phyloP scores from a whole-genome alignment of 1,139 yeast species.

The Sporopachydermia cereana region DNA sequence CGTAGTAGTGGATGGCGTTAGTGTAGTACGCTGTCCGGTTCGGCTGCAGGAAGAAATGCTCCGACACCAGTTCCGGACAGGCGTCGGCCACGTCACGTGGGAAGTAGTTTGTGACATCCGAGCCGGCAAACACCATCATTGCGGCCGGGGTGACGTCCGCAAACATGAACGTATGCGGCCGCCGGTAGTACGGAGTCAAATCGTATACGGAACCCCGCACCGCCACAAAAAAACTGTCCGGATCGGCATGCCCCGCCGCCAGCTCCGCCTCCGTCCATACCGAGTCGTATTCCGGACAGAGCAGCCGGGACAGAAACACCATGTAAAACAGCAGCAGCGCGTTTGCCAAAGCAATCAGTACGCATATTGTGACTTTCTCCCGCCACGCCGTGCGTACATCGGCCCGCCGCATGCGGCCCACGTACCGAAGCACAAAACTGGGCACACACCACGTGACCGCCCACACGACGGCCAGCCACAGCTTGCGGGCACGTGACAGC shows the following conservation, averaged over 20 bases:
- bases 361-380: constrained; percentile 26
- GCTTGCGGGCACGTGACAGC: constrained; percentile 20
- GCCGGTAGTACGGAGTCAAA: constrained; percentile 26
- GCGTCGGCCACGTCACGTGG: constrained; percentile 30
- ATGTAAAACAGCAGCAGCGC: constrained; percentile 28
- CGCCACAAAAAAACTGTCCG: constrained; percentile 25
- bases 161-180: constrained; percentile 23
- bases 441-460: constrained; percentile 29
- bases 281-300: constrained; percentile 29
- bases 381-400: constrained; percentile 32
- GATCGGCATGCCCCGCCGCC: constrained; percentile 24
- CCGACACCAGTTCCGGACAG: constrained; percentile 27
- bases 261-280: constrained; percentile 29
- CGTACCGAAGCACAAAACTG: constrained; percentile 20
- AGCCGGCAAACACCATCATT: constrained; percentile 29
- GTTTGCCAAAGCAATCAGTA: constrained; percentile 24
- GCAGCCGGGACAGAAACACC: constrained; percentile 25
- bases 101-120: constrained; percentile 26
- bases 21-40: constrained; percentile 20
- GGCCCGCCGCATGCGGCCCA: constrained; percentile 26
- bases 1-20: constrained; percentile 23
- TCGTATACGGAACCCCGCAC: constrained; percentile 30
- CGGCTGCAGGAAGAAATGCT: constrained; percentile 18
- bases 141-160: constrained; percentile 18
- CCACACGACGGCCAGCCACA: constrained; percentile 29